Evolutionary conservation across 768 basidiomycete genomes (phyloP).

Genomic region (Royoungia palumana): DNA sequence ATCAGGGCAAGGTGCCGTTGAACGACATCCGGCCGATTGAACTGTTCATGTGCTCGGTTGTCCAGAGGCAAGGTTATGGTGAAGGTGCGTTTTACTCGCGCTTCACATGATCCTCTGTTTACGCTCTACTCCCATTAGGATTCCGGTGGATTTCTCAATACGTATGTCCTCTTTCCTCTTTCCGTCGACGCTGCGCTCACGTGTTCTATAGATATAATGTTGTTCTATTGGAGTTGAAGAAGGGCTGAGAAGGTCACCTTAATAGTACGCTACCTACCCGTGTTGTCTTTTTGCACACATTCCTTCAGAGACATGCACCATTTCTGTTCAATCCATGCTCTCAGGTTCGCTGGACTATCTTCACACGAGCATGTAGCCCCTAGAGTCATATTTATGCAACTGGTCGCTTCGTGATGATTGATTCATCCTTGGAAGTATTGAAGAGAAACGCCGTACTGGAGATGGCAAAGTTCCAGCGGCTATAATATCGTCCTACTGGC

Average conservation of each 20-base stretch:
- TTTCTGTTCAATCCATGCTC: constrained; percentile 16
- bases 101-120: constrained; percentile 1
- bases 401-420: background rate
- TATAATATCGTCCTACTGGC: background rate
- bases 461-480: background rate
- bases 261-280: constrained; percentile 22
- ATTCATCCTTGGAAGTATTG: background rate
- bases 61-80: constrained; percentile 97
- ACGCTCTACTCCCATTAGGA: constrained; percentile 38
- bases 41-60: constrained; percentile 99
- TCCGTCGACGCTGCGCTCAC: constrained; percentile 4
- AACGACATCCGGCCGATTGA: constrained; percentile 98
- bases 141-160: constrained; percentile 99
- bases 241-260: constrained; percentile 4
- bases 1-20: constrained; percentile 93
- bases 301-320: constrained; percentile 9
- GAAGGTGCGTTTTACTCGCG: constrained; percentile 57
- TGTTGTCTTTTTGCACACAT: constrained; percentile 15
- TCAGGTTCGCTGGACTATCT: constrained; percentile 10
- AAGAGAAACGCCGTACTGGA: background rate
- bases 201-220: constrained; percentile 24
- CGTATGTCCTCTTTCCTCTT: constrained; percentile 44
- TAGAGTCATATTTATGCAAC: constrained; percentile 23
- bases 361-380: constrained; percentile 11
- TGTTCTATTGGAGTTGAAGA: background rate